Evolutionary conservation across 2,329 filamentous ascomycete genomes (phyloP), one percentile per base, ranked within the genome.

Genomic region (Neofusicoccum cordaticola): DNA sequence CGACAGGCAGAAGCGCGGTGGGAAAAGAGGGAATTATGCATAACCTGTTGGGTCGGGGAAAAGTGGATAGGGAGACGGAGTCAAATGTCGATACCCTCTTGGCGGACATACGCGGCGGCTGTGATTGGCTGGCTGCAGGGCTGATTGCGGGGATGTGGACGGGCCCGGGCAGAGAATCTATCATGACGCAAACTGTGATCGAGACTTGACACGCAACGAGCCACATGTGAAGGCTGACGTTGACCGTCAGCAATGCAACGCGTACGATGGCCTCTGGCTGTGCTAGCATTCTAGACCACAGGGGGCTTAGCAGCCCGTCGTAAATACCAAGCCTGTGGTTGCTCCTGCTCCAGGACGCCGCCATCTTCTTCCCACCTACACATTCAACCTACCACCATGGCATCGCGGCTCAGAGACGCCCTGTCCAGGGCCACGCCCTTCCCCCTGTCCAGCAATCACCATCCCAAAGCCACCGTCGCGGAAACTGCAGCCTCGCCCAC

Each of bases 1-100:
- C 34, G 88, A 93, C 65, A 85, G 93, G 75, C 88, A 88, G 75
- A 96, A 96, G 82, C 88, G 88, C 67, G 94, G 93, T 62, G 94
- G 94, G 6, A 88, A 89, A 77, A 86, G 92, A 73, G 88, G 89
- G 63, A 97, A 97, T 76, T 56, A 64, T 41, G 39, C 56, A 60
- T 47, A 11, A 37, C 35, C 13, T 15, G 42, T 37, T n/a, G 42
- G 56, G 56, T 34, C 15, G n/a, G 9, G 17, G 56, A 45, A 37
- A 47, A 60, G 56, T 60, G 56, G 56, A 11, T 60, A 35, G 27
- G n/a, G 27, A 60, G n/a, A n/a, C 42, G 15, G 27, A n/a, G 41
- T 60, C 31, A 19, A 47, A 35, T 60, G 56, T 19, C 42, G 56
- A 60, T 47, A 58, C 53, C 53, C 39, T 58, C 13, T 22, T 31